Conservation (phyloP, 2,329 filamentous ascomycete genomes). For the Zymoseptoria brevis region DNA sequence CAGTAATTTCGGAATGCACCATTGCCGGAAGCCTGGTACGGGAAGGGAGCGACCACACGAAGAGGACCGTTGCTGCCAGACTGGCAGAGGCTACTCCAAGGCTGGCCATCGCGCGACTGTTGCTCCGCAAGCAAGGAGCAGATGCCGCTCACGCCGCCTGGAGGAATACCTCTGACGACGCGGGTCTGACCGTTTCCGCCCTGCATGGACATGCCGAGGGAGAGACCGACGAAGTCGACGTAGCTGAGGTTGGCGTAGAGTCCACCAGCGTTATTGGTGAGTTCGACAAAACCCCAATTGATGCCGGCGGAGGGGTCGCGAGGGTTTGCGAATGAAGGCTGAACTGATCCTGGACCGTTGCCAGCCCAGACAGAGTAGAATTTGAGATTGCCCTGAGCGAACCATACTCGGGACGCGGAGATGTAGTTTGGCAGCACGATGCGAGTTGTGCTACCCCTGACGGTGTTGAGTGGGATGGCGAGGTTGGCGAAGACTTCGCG, state of each 20-base stretch:
- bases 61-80: slow-evolving; percentile 31
- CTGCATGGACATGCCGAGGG: slow-evolving; percentile 47
- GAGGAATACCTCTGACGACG: slow-evolving; percentile 51
- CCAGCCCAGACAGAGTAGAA: slow-evolving; percentile 36
- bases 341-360: slow-evolving; percentile 35
- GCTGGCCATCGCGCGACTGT: slow-evolving; percentile 45
- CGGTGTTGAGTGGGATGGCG: slow-evolving; percentile 33
- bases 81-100: slow-evolving; percentile 56
- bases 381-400: slow-evolving; percentile 36
- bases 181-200: slow-evolving; percentile 39
- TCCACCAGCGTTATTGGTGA: slow-evolving; percentile 38
- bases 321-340: slow-evolving; percentile 38
- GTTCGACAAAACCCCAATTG: slow-evolving; percentile 38
- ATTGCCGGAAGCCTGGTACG: slow-evolving; percentile 37
- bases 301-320: slow-evolving; percentile 35
- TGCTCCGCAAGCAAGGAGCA: slow-evolving; percentile 50
- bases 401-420: slow-evolving; percentile 39
- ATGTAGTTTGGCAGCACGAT: slow-evolving; percentile 43
- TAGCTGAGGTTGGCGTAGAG: slow-evolving; percentile 37
- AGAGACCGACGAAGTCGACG: slow-evolving; percentile 33
- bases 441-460: slow-evolving; percentile 32
- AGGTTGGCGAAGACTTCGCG: slow-evolving; percentile 33
- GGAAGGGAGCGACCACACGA: slow-evolving; percentile 36
- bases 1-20: slow-evolving; percentile 45
- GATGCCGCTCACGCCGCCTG: slow-evolving; percentile 49